Evolutionary conservation across 176 grass and related monocot species (phyloP), one percentile per base, ranked within the genome.

Genomic region (Aegilops longissima): DNA sequence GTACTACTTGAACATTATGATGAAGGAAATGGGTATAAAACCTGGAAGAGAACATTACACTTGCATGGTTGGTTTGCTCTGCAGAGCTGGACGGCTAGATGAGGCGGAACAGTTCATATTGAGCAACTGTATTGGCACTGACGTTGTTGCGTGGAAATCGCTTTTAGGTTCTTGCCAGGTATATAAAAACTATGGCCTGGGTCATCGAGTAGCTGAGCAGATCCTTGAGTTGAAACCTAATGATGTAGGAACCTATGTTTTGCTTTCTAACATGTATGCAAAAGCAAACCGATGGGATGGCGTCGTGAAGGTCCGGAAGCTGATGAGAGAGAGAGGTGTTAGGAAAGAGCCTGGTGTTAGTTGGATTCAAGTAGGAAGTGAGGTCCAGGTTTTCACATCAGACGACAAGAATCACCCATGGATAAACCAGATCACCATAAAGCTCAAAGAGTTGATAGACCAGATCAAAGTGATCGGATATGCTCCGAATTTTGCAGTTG

Each of bases 221-320:
- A 90, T 97, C 33, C 88, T 97, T 86, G 69, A 90, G 69, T 84
- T 94, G 84, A 90, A 92, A 33, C 94, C 94, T 49, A 84, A 81
- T 14, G 92, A 94, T 85, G 80, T 90, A 35, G 94, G 92, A 84
- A 94, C 94, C n/a, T 92, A 94, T 90, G 89, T 97, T 63, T 82
- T 92, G 69, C 73, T 97, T 42, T 97, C 94, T 58, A 94, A 97
- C 62, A 94, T 94, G 94, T 97, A 94, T 86, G 92, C 94, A 35
- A 97, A 97, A 90, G 90, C 88, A 75, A 92, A 94, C 51, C 63
- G 88, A 81, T 97, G 94, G 90, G 94, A 97, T 76, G 92, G 87
- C 6, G 94, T 94, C 9, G 83, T 90, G 23, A 97, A 88, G 71
- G 85, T 94, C 6, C 70, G 90, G 54, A 90, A 90, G 70, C 73